phyloP scores from a whole-genome alignment of 2,329 filamentous ascomycete species.

The Beauveria varroae region DNA sequence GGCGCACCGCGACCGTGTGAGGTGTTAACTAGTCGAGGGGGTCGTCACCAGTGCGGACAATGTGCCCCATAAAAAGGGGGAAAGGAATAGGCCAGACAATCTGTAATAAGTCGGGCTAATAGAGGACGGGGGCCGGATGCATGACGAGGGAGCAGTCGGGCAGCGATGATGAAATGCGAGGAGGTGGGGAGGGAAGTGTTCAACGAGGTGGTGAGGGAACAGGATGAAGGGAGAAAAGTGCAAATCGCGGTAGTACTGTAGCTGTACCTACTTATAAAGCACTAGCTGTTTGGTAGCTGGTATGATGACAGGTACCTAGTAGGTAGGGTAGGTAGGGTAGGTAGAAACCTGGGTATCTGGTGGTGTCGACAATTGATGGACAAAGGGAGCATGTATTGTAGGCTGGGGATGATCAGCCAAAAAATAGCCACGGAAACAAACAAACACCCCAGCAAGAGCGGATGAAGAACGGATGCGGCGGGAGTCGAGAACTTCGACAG shows the following conservation, averaged over 20 bases:
- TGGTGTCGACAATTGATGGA: neutral
- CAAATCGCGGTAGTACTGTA: neutral
- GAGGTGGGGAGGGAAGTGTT: neutral
- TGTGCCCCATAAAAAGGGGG: constrained; percentile 6
- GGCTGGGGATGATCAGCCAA: constrained; percentile 8
- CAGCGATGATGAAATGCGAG: neutral
- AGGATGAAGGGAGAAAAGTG: neutral
- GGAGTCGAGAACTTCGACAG: constrained; percentile 3
- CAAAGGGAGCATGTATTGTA: constrained; percentile 5
- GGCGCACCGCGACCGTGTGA: neutral
- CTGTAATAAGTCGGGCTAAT: neutral
- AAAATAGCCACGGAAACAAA: neutral
- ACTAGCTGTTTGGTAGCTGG: neutral
- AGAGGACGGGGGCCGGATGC: neutral
- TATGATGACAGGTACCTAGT: neutral
- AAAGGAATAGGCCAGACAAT: constrained; percentile 1
- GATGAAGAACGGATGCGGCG: constrained; percentile 4
- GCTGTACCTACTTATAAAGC: constrained; percentile 2
- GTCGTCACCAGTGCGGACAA: constrained; percentile 3
- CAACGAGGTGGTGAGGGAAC: neutral
- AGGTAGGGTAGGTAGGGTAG: neutral
- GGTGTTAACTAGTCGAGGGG: neutral
- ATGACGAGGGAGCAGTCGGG: constrained; percentile 2
- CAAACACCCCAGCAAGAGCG: neutral
- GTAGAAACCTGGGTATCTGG: neutral